A percentile compares a stretch with the other conserved stretches of the same genome.
Evolutionary conservation across 352 stramenopile genomes (phyloP).

Genomic region (Thalassiosira exigua): DNA sequence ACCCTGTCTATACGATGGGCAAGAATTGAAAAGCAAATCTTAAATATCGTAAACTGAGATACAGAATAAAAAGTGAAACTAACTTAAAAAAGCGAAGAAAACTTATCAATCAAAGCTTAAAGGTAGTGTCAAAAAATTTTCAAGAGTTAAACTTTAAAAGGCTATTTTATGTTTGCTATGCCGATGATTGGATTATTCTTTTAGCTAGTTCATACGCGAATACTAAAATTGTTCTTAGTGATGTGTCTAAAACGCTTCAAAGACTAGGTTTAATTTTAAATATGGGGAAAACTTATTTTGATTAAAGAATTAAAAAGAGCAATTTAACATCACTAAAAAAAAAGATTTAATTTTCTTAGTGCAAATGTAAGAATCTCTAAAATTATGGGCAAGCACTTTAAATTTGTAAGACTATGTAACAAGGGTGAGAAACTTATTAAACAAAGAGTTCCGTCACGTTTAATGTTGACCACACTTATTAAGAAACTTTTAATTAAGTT

Average conservation of each 20-base stretch:
- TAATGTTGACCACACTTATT: constrained; percentile 1
- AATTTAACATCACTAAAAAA: background rate
- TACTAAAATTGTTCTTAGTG: background rate
- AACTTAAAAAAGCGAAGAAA: too few species aligned
- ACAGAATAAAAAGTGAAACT: too few species aligned
- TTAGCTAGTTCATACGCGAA: constrained; percentile 4
- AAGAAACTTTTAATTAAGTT: constrained; percentile 16
- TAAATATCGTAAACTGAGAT: too few species aligned
- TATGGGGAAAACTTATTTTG: too few species aligned
- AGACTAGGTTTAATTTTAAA: background rate
- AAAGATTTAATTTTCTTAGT: background rate
- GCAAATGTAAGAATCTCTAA: background rate
- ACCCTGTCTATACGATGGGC: background rate
- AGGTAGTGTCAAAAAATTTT: constrained; percentile 6
- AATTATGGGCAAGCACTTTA: background rate
- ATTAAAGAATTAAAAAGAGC: too few species aligned
- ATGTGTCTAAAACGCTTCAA: background rate
- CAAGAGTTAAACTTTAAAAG: constrained; percentile 10
- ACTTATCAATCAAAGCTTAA: too few species aligned
- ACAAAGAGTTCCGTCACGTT: constrained; percentile 1
- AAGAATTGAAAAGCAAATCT: too few species aligned
- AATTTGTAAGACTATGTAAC: background rate
- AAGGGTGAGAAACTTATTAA: background rate
- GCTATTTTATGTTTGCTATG: constrained; percentile 10
- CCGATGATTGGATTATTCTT: constrained; percentile 11